phyloP scores from a whole-genome alignment of 2,329 filamentous ascomycete species.

The Ascochyta fabae region DNA sequence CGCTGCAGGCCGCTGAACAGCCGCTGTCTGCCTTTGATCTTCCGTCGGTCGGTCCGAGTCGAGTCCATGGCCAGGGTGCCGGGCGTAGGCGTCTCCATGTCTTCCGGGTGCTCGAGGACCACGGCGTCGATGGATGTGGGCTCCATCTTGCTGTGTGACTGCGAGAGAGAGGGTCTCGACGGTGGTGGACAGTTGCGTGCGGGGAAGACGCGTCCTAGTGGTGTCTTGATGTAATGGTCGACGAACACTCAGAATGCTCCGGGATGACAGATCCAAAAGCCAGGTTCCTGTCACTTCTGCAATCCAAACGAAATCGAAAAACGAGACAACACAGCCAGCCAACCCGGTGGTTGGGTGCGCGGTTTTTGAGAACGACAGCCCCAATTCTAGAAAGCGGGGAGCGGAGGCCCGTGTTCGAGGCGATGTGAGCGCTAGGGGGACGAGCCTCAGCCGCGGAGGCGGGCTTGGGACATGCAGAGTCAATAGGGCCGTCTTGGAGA shows the following conservation, averaged over 20 bases:
- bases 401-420: conserved; percentile 11
- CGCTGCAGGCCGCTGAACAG: conserved; percentile 77
- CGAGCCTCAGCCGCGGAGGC: conserved; percentile 12
- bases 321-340: conserved; percentile 9
- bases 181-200: conserved; percentile 9
- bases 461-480: conserved; percentile 2
- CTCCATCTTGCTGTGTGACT: conserved; percentile 36
- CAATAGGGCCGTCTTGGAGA: neutral
- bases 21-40: conserved; percentile 71
- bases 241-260: neutral
- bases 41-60: conserved; percentile 52
- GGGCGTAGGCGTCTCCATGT: conserved; percentile 21
- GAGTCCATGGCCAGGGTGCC: conserved; percentile 31
- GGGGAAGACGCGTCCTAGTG: conserved; percentile 19
- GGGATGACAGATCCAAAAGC: conserved; percentile 1
- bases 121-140: conserved; percentile 48
- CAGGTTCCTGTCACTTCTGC: conserved; percentile 2
- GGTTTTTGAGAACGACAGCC: conserved; percentile 29
- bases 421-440: conserved; percentile 20
- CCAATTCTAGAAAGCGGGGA: conserved; percentile 32
- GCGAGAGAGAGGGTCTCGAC: conserved; percentile 9
- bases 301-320: conserved; percentile 13
- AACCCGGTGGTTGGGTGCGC: conserved; percentile 35
- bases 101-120: conserved; percentile 41
- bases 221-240: conserved; percentile 1